Conservation (phyloP, 129 eudicot genomes). For the Tagetes patula region DNA sequence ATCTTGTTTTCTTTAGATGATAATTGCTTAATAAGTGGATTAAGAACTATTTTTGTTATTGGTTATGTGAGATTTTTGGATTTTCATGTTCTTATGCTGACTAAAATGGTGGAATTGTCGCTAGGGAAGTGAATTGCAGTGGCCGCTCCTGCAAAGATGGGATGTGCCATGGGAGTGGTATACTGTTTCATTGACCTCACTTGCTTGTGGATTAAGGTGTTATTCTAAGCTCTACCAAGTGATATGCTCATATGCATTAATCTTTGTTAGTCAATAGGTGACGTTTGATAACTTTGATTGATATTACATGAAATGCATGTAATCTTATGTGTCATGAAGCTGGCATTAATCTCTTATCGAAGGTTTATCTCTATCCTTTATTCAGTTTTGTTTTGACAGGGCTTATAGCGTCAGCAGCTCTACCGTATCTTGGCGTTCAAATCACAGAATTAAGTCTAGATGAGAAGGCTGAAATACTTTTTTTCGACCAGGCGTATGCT, state of each 20-base stretch:
- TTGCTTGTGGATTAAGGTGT: conserved; percentile 94
- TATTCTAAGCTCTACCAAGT: conserved; percentile 18
- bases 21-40: neutral
- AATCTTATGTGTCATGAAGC: conserved; percentile 1
- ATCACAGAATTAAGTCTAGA: conserved; percentile 72
- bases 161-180: conserved; percentile 99
- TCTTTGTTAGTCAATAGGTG: conserved; percentile 11
- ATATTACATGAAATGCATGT: neutral
- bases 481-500: conserved; percentile 77
- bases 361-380: conserved; percentile 53
- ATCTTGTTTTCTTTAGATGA: neutral
- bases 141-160: conserved; percentile 85
- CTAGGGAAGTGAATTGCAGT: conserved; percentile 51
- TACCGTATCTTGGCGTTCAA: conserved; percentile 63
- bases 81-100: conserved; percentile 4
- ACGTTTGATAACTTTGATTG: neutral
- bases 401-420: conserved; percentile 70
- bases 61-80: conserved; percentile 13
- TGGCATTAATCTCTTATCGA: neutral
- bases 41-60: neutral
- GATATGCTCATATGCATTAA: conserved; percentile 8
- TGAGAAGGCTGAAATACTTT: conserved; percentile 80
- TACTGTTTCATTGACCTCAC: conserved; percentile 79
- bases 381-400: conserved; percentile 99
- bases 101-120: conserved; percentile 23